These are phyloP conservation scores for Candida tammaniensis DNA, from an alignment of 805 yeast species.

Conservation along the genomic window DNA sequence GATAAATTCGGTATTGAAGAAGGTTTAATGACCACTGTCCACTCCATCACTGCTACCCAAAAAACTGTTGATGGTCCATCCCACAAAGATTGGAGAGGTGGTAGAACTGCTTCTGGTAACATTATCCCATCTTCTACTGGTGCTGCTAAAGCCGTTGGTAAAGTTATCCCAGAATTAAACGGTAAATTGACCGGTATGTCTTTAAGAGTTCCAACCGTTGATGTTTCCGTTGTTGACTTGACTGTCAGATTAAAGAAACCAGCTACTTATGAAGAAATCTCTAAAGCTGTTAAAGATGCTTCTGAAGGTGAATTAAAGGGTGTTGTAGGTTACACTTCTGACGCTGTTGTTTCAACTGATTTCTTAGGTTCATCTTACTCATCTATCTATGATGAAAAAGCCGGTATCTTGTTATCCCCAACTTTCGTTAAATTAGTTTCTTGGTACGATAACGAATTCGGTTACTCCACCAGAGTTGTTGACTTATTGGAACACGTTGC, in stretches of 20 bases:
- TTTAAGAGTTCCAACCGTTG: slow-evolving; percentile 90
- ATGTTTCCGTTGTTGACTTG: slow-evolving; percentile 90
- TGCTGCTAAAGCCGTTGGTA: slow-evolving; percentile 97
- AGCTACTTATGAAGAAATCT: slow-evolving; percentile 81
- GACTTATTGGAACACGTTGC: slow-evolving; percentile 84
- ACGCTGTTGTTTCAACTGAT: slow-evolving; percentile 88
- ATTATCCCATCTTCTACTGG: slow-evolving; percentile 95
- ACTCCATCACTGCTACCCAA: slow-evolving; percentile 94
- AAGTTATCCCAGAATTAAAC: slow-evolving; percentile 85
- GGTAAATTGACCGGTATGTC: slow-evolving; percentile 95
- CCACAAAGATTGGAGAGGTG: slow-evolving; percentile 98
- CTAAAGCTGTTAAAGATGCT: slow-evolving; percentile 70
- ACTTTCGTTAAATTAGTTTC: slow-evolving; percentile 87
- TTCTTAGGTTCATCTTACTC: slow-evolving; percentile 83
- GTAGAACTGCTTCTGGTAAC: slow-evolving; percentile 95
- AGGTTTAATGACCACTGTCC: slow-evolving; percentile 95
- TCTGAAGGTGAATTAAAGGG: slow-evolving; percentile 79
- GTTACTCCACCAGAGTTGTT: slow-evolving; percentile 95
- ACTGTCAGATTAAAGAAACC: slow-evolving; percentile 77
- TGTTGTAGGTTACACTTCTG: slow-evolving; percentile 86
- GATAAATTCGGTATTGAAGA: slow-evolving; percentile 84
- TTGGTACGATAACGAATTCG: slow-evolving; percentile 96
- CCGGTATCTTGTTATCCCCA: slow-evolving; percentile 85
- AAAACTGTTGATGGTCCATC: slow-evolving; percentile 97
- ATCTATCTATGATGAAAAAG: slow-evolving; percentile 86